phyloP scores from a whole-genome alignment of 129 eudicot genomes.

The Flaveria linearis region DNA sequence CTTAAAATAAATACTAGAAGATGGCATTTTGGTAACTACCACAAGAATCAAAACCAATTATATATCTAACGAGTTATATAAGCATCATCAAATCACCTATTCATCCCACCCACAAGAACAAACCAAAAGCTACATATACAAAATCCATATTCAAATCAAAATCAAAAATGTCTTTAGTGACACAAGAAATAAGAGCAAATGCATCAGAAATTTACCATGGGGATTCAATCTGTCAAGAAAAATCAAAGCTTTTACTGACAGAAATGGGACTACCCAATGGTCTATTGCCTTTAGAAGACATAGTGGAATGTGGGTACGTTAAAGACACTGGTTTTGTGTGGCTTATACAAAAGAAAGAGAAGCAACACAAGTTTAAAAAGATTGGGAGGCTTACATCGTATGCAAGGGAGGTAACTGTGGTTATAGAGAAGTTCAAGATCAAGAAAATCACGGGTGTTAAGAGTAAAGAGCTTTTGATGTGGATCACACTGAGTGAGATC shows the following conservation, averaged over 20 bases:
- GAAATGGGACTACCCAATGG: slow-evolving; percentile 77
- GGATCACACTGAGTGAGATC: slow-evolving; percentile 58
- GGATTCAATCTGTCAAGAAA: slow-evolving; percentile 55
- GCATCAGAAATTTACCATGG: slow-evolving; percentile 75
- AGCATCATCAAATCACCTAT: slow-evolving; percentile 23
- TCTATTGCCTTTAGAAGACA: slow-evolving; percentile 68
- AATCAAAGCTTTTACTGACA: slow-evolving; percentile 49
- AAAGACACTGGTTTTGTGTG: slow-evolving; percentile 76
- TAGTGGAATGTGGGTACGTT: slow-evolving; percentile 67
- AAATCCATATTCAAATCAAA: not conserved
- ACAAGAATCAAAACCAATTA: not conserved
- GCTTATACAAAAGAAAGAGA: slow-evolving; percentile 69
- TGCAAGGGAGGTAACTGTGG: slow-evolving; percentile 62
- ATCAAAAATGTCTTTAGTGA: slow-evolving; percentile 56
- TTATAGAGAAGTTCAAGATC: slow-evolving; percentile 56
- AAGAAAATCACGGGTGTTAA: slow-evolving; percentile 77
- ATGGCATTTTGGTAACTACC: slow-evolving; percentile 22
- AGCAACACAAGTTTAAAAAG: slow-evolving; percentile 63
- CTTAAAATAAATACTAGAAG: not conserved
- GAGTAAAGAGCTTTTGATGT: slow-evolving; percentile 69
- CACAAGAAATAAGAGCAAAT: slow-evolving; percentile 56
- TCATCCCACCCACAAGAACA: slow-evolving; percentile 30
- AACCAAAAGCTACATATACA: not conserved
- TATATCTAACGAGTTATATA: slow-evolving; percentile 20
- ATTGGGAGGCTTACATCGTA: slow-evolving; percentile 51